Evolutionary conservation across 345 rosid genomes (phyloP).

Genomic region (Excoecaria cochinchinensis): DNA sequence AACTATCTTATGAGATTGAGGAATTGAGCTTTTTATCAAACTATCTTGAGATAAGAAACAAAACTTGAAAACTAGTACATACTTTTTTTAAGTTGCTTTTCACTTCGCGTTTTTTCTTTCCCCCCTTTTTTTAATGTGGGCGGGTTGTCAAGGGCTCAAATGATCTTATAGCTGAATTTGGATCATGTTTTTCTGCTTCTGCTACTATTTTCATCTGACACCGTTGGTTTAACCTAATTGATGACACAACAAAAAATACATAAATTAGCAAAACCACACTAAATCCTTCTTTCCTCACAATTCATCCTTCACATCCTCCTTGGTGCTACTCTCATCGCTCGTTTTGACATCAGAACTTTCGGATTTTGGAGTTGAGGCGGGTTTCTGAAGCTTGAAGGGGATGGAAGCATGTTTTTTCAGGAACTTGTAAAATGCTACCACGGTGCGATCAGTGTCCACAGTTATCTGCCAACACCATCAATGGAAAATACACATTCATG

Average conservation of each 20-base stretch:
- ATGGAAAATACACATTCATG: neutral
- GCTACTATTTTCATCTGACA: conserved; percentile 6
- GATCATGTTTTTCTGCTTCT: neutral
- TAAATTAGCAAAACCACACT: conserved; percentile 8
- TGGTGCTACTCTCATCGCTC: conserved; percentile 26
- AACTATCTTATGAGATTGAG: neutral
- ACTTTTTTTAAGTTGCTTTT: neutral
- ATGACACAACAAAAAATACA: conserved; percentile 9
- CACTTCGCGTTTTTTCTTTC: neutral
- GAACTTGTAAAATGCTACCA: conserved; percentile 90
- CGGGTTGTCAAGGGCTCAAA: neutral
- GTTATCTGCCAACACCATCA: conserved; percentile 50
- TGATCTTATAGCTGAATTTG: neutral
- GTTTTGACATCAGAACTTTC: conserved; percentile 40
- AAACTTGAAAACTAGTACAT: conserved; percentile 10
- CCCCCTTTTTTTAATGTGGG: no score
- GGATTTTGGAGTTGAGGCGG: conserved; percentile 49
- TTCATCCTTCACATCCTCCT: conserved; percentile 65
- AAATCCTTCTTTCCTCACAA: conserved; percentile 40
- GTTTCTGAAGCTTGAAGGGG: conserved; percentile 93
- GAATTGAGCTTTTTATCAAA: neutral
- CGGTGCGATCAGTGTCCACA: conserved; percentile 87
- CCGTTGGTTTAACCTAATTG: conserved; percentile 10
- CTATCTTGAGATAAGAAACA: neutral
- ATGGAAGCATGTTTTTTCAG: conserved; percentile 82